These are phyloP conservation scores for Pulveroboletus sp. DNA, from an alignment of 768 basidiomycete species.

Conservation along the genomic window DNA sequence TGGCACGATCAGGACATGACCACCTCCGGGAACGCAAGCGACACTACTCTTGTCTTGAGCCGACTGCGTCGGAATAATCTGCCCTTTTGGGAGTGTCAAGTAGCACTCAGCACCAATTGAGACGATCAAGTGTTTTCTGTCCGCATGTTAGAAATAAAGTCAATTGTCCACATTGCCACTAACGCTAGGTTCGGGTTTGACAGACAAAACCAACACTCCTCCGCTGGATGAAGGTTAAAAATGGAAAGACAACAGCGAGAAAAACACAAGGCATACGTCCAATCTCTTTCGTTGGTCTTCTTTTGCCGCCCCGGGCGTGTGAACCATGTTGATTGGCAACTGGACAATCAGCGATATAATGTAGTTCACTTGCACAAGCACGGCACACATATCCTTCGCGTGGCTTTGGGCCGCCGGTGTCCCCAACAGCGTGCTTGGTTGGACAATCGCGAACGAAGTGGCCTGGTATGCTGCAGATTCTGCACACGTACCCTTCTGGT, in stretches of 20 bases:
- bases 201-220: slow-evolving; percentile 98
- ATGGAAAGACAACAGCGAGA: neutral
- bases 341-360: slow-evolving; percentile 87
- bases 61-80: slow-evolving; percentile 81
- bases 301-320: slow-evolving; percentile 32
- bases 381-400: slow-evolving; percentile 86
- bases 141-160: slow-evolving; percentile 3
- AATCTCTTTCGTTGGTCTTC: slow-evolving; percentile 72
- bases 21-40: slow-evolving; percentile 81
- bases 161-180: slow-evolving; percentile 27
- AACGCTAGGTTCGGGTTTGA: slow-evolving; percentile 90
- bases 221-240: slow-evolving; percentile 47
- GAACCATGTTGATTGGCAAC: slow-evolving; percentile 53
- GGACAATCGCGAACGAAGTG: slow-evolving; percentile 92
- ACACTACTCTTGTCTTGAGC: slow-evolving; percentile 39
- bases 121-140: slow-evolving; percentile 92
- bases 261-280: slow-evolving; percentile 55
- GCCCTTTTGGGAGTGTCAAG: slow-evolving; percentile 94
- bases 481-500: slow-evolving; percentile 85
- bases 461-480: slow-evolving; percentile 79
- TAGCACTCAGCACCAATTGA: slow-evolving; percentile 94
- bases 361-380: slow-evolving; percentile 83
- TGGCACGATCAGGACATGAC: slow-evolving; percentile 91
- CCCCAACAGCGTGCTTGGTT: slow-evolving; percentile 69
- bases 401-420: slow-evolving; percentile 82